These are phyloP conservation scores for Suillus spraguei DNA, from an alignment of 768 basidiomycete species.

Conservation along the genomic window DNA sequence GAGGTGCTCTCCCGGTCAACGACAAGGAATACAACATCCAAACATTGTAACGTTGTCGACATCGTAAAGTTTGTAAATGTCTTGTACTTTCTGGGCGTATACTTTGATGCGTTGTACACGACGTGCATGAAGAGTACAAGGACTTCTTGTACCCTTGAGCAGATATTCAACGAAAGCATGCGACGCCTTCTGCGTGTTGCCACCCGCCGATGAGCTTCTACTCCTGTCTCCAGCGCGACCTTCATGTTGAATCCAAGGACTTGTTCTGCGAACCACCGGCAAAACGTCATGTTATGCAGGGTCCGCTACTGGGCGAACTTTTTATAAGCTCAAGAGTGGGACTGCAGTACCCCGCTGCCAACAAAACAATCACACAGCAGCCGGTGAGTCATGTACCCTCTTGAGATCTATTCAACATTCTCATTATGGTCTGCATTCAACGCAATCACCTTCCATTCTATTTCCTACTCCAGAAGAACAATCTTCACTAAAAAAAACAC, in stretches of 20 bases:
- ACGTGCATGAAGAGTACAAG: constrained; percentile 23
- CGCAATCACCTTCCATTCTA: constrained; percentile 4
- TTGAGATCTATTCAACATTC: constrained; percentile 6
- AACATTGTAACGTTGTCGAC: not conserved
- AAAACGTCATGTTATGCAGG: constrained; percentile 13
- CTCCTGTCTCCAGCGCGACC: constrained; percentile 26
- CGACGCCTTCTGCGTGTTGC: constrained; percentile 9
- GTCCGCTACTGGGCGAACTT: constrained; percentile 9
- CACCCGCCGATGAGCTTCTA: constrained; percentile 1
- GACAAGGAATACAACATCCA: not conserved
- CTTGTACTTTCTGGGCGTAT: not conserved
- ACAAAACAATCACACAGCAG: constrained; percentile 26
- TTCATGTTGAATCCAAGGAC: constrained; percentile 11
- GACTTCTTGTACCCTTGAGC: constrained; percentile 22
- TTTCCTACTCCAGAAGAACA: constrained; percentile 11
- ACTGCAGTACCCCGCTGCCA: constrained; percentile 22
- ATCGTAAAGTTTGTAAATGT: not conserved
- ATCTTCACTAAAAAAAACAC: constrained; percentile 4
- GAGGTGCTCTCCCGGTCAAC: not conserved
- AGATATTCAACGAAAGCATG: not conserved
- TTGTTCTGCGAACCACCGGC: constrained; percentile 28
- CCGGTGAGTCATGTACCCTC: constrained; percentile 25
- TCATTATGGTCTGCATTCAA: constrained; percentile 1
- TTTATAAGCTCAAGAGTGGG: constrained; percentile 27
- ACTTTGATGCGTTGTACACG: not conserved